Base-by-base conservation (phyloP, 2,329 filamentous ascomycete species). In the Metarhizium rileyi region DNA sequence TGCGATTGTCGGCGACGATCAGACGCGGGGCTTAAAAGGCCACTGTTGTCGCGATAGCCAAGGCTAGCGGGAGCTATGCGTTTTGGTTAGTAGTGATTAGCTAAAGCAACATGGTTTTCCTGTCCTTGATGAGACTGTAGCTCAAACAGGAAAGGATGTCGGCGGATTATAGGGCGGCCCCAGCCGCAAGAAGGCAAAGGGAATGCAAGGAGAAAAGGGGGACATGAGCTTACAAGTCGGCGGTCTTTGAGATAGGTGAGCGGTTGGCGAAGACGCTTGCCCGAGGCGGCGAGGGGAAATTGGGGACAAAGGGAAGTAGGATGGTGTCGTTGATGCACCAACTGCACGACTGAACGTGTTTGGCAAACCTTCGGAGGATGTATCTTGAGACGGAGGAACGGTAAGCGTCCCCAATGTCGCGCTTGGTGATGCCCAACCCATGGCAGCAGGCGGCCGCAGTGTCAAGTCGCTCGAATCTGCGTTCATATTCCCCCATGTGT, bases 1-100 rank as follows among this genome's bases (percentile, higher is more conserved):
- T 61, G 54, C 23, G 55, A 50, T 46, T 57, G 59, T 46, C 63
- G 61, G 26, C 59, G 55, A 8, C 56, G 57, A 23, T 57, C 57
- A 8, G 58, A 54, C 22, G 56, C 46, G 18, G 58, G 57, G 26
- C 56, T 53, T 10, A 55, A 54, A 26, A 53, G 42, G 10, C 46
- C 46, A 23, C 16, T 40, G 3, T 28, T n/a, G 18, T 44, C 47
- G 30, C 44, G 43, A 25, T 44, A 27, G 14, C 45, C 47, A 16
- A 28, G 26, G 30, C n/a, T 5, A 18, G 38, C 20, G 14, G 44
- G 10, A 26, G 38, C 47, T 47, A 20, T 30, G 18, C 41, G 38
- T 27, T 12, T 48, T 43, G 26, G 38, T 33, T 41, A 33, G 20
- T 8, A 9, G 23, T 22, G 14, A 9, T 9, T 9, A 8, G 25